phyloP scores from a whole-genome alignment of 352 stramenopile species.

The Phytophthora hibernalis region DNA sequence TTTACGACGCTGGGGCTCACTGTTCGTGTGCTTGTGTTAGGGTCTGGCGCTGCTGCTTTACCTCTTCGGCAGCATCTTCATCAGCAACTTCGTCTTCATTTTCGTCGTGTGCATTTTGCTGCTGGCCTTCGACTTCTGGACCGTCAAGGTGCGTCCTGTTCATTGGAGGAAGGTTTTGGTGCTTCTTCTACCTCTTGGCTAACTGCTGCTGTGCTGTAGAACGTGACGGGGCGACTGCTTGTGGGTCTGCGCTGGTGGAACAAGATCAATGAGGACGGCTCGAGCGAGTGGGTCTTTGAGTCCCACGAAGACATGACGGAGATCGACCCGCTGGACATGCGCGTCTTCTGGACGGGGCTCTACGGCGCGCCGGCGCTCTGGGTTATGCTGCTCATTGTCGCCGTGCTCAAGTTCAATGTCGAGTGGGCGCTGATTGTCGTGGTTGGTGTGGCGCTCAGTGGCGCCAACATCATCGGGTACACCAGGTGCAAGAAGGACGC shows the following conservation, averaged over 20 bases:
- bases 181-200: conserved; percentile 27
- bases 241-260: conserved; percentile 99
- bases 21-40: conserved; percentile 22
- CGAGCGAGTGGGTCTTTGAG: conserved; percentile 98
- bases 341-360: conserved; percentile 96
- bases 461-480: conserved; percentile 98
- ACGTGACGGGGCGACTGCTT: conserved; percentile 87
- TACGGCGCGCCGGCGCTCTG: conserved; percentile 95
- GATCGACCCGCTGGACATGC: conserved; percentile 89
- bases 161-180: conserved; percentile 33
- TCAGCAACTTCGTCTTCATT: conserved; percentile 95
- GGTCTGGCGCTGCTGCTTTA: conserved; percentile 93
- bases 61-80: conserved; percentile 92
- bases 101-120: conserved; percentile 97
- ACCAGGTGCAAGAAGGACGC: conserved; percentile 96
- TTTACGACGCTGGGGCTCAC: background rate
- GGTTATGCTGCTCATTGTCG: conserved; percentile 92
- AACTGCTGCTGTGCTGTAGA: conserved; percentile 53
- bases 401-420: conserved; percentile 94
- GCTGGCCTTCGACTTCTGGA: conserved; percentile 98
- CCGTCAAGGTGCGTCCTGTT: conserved; percentile 87
- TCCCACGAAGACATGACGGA: conserved; percentile 92
- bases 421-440: conserved; percentile 94
- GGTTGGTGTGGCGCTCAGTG: conserved; percentile 93
- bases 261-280: conserved; percentile 95